Evolutionary conservation across 345 rosid genomes (phyloP).

Genomic region (sweet orange (Citrus sinensis)): DNA sequence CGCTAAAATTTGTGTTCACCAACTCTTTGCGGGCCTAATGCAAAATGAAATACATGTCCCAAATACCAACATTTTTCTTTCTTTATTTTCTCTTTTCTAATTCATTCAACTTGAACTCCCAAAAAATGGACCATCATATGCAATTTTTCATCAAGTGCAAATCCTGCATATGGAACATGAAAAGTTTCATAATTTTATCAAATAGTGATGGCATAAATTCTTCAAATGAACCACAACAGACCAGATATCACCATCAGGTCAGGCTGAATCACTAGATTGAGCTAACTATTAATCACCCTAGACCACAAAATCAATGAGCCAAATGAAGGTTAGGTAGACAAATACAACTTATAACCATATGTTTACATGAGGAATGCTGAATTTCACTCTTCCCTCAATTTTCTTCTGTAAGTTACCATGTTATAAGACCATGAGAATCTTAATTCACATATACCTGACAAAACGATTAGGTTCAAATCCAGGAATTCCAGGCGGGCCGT

Average conservation of each 20-base stretch:
- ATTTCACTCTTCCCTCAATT: background rate
- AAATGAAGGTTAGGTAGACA: background rate
- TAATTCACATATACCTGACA: conserved; percentile 44
- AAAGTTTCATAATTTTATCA: background rate
- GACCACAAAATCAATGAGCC: background rate
- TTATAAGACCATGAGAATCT: background rate
- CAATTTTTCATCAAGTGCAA: background rate
- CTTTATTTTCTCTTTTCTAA: background rate
- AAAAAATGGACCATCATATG: background rate
- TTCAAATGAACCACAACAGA: background rate
- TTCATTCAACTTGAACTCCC: background rate
- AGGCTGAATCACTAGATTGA: background rate
- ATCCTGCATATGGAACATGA: background rate
- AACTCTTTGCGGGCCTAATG: background rate
- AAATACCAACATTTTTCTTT: background rate
- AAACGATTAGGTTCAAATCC: conserved; percentile 80
- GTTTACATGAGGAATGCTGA: background rate
- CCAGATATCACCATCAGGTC: background rate
- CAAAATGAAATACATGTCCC: background rate
- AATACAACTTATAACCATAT: background rate
- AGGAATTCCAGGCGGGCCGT: conserved; percentile 81
- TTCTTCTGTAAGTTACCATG: background rate
- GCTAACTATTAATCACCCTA: background rate
- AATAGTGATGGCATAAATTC: background rate
- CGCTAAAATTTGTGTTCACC: background rate